Conservation (phyloP, 352 stramenopile species). For the Halophytophthora batemanensis region DNA sequence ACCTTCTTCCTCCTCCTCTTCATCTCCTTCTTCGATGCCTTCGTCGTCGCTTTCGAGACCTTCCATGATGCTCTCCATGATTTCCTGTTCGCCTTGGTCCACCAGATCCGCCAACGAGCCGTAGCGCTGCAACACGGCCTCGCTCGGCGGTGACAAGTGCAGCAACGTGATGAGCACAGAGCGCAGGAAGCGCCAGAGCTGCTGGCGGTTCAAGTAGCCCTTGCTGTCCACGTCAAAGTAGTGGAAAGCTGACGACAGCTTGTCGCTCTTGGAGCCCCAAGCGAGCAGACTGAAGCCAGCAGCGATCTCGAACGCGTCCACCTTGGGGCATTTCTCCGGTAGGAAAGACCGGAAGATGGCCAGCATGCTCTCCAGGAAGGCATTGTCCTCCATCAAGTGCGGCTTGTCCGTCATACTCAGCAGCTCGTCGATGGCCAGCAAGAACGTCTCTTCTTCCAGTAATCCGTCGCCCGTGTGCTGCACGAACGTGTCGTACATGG, state of each 20-base stretch:
- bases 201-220: conserved; percentile 70
- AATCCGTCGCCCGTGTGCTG: conserved; percentile 81
- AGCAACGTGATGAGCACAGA: conserved; percentile 76
- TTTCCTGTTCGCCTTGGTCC: conserved; percentile 73
- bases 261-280: conserved; percentile 86
- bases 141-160: conserved; percentile 61
- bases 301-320: conserved; percentile 83
- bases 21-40: conserved; percentile 23
- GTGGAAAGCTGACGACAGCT: conserved; percentile 77
- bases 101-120: conserved; percentile 71
- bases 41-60: conserved; percentile 27
- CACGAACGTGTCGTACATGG: conserved; percentile 86
- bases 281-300: conserved; percentile 79
- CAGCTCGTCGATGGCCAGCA: conserved; percentile 77
- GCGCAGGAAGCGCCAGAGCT: conserved; percentile 82
- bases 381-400: conserved; percentile 71
- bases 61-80: conserved; percentile 77
- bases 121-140: conserved; percentile 52
- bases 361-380: conserved; percentile 77
- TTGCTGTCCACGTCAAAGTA: conserved; percentile 86
- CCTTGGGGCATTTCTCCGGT: conserved; percentile 51
- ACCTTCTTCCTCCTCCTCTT: conserved; percentile 25
- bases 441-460: conserved; percentile 81
- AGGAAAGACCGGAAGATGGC: conserved; percentile 74
- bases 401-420: conserved; percentile 71